Conservation (phyloP, 306 rosid species). For the Pterocarpus macrocarpus region DNA sequence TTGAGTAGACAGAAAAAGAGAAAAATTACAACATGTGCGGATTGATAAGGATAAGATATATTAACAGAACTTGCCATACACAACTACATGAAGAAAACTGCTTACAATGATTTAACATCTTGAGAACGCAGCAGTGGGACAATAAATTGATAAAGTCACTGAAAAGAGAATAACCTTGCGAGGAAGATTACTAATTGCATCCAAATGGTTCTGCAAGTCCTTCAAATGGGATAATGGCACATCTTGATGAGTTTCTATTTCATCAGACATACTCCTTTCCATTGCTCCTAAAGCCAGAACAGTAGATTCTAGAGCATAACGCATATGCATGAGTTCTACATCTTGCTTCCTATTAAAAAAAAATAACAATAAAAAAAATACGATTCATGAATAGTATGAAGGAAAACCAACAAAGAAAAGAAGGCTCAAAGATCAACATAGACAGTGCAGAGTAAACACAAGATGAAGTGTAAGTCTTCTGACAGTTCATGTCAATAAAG, state of each 20-base stretch:
- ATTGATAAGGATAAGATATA: slow-evolving; percentile 38
- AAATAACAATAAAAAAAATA: too few species aligned
- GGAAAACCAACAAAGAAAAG: slow-evolving; percentile 44
- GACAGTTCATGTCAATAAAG: slow-evolving; percentile 38
- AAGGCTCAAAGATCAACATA: slow-evolving; percentile 29
- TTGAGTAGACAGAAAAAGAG: slow-evolving; percentile 11
- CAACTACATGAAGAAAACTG: slow-evolving; percentile 43
- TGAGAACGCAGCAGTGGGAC: slow-evolving; percentile 42
- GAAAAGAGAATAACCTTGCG: slow-evolving; percentile 78
- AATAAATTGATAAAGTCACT: slow-evolving; percentile 41
- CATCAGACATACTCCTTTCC: slow-evolving; percentile 67
- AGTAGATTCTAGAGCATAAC: slow-evolving; percentile 88
- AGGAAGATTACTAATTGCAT: slow-evolving; percentile 77
- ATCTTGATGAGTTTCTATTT: slow-evolving; percentile 61
- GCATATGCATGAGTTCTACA: slow-evolving; percentile 97
- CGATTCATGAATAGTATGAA: slow-evolving; percentile 16
- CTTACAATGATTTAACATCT: slow-evolving; percentile 43
- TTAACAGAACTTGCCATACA: slow-evolving; percentile 23
- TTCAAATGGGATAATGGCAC: slow-evolving; percentile 75
- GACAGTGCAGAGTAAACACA: slow-evolving; percentile 16
- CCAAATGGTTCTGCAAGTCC: slow-evolving; percentile 87
- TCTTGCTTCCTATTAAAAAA: slow-evolving; percentile 79
- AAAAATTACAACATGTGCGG: slow-evolving; percentile 14
- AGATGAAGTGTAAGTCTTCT: slow-evolving; percentile 17
- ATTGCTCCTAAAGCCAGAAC: slow-evolving; percentile 90